Evolutionary conservation across 1,284 basidiomycete genomes (phyloP), one percentile per base, ranked within the genome.

Genomic region (Leccinum fuscescens): DNA sequence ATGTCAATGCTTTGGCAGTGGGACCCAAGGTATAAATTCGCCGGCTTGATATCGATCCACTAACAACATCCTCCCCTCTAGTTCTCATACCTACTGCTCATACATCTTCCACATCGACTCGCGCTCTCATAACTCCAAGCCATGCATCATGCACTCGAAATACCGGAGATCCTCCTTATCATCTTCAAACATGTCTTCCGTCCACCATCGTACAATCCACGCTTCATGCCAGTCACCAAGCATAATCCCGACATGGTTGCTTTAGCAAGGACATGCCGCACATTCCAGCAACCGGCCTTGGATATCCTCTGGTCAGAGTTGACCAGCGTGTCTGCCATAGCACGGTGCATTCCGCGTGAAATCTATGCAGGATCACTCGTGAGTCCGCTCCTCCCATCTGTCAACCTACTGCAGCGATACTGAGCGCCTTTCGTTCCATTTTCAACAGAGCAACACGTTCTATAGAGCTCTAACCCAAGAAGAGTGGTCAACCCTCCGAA

Each of bases 271-370:
- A 42, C 39, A n/a, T 42, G 39, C 15, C 39, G n/a, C n/a, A 5
- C 39, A 1, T 42, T 42, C 15, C 17, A 15, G 0, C n/a, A 3
- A 6, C n/a, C 39, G 0, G 39, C 39, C 3, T 0, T 42, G 0
- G 39, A 42, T 0, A 1, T 42, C 9, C 39, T 42, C 9, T 42
- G 39, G 39, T 42, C 39, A 1, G n/a, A 0, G n/a, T 17, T 42
- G n/a, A 17, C n/a, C 4, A 20, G n/a, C n/a, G n/a, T n/a, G n/a
- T n/a, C n/a, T n/a, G n/a, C 37, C 37, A 8, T 37, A 37, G 6
- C 0, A 15, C 14, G 3, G 35, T 37, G 37, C 7, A 15, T 37
- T 2, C 37, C 37, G 3, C n/a, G n/a, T n/a, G n/a, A n/a, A n/a
- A n/a, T n/a, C n/a, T n/a, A n/a, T 37, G 14, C 6, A 4, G 2